Evolutionary conservation across 2,329 filamentous ascomycete species (phyloP).

Genomic region (Seiridium cupressi): DNA sequence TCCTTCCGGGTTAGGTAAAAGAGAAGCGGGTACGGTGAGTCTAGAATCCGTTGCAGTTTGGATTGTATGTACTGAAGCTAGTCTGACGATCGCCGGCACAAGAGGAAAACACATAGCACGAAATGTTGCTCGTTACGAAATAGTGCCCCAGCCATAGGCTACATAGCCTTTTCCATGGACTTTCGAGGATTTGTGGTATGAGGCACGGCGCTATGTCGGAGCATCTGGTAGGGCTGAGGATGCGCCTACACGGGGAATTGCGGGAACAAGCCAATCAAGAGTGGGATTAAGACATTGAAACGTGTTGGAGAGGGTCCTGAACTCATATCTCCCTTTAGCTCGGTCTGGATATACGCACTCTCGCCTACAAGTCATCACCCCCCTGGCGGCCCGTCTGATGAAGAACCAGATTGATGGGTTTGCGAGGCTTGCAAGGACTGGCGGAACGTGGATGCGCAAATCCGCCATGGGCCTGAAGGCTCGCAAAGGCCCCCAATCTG

Average conservation of each 20-base stretch:
- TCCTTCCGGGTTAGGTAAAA: no score
- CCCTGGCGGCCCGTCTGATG: no score
- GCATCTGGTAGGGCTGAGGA: neutral
- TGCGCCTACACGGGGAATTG: neutral
- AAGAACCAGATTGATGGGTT: neutral
- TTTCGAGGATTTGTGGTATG: neutral
- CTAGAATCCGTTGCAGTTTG: no score
- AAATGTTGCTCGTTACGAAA: neutral
- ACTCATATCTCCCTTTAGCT: no score
- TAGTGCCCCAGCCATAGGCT: no score
- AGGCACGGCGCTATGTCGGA: neutral
- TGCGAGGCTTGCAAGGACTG: neutral
- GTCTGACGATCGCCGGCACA: no score
- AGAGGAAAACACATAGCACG: neutral
- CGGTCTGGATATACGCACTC: no score
- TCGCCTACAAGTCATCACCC: no score
- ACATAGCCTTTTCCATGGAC: no score
- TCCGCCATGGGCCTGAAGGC: neutral
- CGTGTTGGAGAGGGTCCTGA: neutral
- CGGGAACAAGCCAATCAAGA: conserved; percentile 1
- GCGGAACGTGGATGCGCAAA: neutral
- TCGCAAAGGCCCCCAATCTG: neutral
- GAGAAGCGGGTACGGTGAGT: no score
- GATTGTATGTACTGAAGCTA: no score
- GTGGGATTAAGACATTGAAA: neutral